Evolutionary conservation across 202 grass and related monocot species (phyloP).

Genomic region (Zizania palustris): DNA sequence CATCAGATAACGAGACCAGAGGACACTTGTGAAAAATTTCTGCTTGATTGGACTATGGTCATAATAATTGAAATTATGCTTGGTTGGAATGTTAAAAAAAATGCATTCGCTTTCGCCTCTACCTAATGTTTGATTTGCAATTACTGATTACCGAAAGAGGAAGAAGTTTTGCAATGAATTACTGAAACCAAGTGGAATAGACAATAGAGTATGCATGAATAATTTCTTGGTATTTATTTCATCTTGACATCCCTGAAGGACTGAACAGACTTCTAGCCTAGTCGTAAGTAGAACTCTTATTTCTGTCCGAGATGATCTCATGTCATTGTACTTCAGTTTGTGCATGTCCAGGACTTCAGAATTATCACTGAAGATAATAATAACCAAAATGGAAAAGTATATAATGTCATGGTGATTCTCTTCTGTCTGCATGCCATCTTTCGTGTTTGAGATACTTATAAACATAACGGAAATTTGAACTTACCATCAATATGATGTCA

Average conservation of each 20-base stretch:
- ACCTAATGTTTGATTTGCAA: not conserved
- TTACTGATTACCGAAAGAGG: not conserved
- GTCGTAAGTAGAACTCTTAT: too few species aligned
- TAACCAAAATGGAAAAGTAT: too few species aligned
- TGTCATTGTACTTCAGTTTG: too few species aligned
- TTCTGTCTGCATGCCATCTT: too few species aligned
- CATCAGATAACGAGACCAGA: slow-evolving; percentile 5
- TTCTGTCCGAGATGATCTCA: too few species aligned
- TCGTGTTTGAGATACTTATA: too few species aligned
- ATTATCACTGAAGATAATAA: too few species aligned
- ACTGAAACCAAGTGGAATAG: not conserved
- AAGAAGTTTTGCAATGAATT: not conserved
- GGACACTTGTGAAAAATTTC: slow-evolving; percentile 12
- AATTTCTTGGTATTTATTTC: not conserved
- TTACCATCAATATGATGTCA: too few species aligned
- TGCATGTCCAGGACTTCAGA: too few species aligned
- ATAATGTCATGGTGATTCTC: too few species aligned
- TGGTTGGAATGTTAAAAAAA: not conserved
- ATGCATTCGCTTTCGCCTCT: not conserved
- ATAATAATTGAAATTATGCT: slow-evolving; percentile 22
- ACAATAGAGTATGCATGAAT: not conserved
- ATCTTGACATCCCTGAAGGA: not conserved
- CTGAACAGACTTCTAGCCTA: not conserved
- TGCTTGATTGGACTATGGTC: not conserved
- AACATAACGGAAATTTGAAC: too few species aligned